Evolutionary conservation across 495 filamentous ascomycete species (phyloP), one percentile per base, ranked within the genome.

Genomic region (Sporormia fimetaria): DNA sequence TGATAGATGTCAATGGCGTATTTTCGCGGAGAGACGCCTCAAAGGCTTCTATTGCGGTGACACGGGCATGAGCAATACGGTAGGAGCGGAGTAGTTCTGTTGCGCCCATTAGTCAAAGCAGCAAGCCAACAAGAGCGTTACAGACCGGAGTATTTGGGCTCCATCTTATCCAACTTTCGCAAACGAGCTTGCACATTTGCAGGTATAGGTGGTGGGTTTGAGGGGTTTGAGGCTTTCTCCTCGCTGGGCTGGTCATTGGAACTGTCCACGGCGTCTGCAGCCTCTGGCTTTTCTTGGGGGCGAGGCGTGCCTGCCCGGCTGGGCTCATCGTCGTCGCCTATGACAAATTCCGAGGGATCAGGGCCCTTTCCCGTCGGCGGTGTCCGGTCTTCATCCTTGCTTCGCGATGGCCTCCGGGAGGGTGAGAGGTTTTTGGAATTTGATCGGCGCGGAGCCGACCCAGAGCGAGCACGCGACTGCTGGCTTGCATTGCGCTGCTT

Each of bases 41-140:
- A 54, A 98, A 96, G 0, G 82, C 81, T 54, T 95, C 90, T 53
- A 96, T 93, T 2, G 78, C 71, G 4, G 77, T 68, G 21, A 85
- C 82, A 21, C 84, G 76, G 21, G 83, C 76, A 63, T 96, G 90
- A 3, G 88, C 88, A 33, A 83, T 74, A 33, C 84, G 77, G 60
- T 98, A 98, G 2, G 87, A 90, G 27, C 84, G 81, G 35, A 96
- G 68, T 0, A 98, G 70, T 51, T 96, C 90, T 92, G 38, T 43
- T 40, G 29, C 17, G 3, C 32, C 24, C 15, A 18, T 17, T 40
- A 36, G 36, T 24, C 29, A 37, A 43, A 16, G 12, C 20, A n/a
- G 1, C 9, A 6, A 30, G 14, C 9, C 3, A 17, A 3, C 26
- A 5, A 1, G 11, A 11, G 12, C 22, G 12, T 26, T 28, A 36